Conservation (phyloP, 148 eudicot genomes). For the Euryodendron excelsum region DNA sequence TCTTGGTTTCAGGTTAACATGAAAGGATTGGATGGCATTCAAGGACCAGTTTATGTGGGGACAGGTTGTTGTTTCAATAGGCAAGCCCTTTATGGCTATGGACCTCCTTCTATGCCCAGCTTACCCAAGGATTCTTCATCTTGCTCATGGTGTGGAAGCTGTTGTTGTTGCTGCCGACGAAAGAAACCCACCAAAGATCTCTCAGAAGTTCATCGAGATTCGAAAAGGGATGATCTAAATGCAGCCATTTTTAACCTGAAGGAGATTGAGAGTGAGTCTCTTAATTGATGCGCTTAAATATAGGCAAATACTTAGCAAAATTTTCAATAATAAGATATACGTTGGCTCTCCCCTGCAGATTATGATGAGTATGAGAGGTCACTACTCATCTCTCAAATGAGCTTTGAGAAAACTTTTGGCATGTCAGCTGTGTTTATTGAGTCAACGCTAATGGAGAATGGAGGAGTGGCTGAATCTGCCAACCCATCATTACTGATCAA, state of each 20-base stretch:
- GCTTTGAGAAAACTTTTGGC: slow-evolving; percentile 99
- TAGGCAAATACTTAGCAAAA: background rate
- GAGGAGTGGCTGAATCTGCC: slow-evolving; percentile 85
- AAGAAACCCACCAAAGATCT: slow-evolving; percentile 70
- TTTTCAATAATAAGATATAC: background rate
- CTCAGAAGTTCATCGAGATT: slow-evolving; percentile 66
- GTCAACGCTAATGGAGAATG: slow-evolving; percentile 93
- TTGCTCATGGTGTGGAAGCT: slow-evolving; percentile 43
- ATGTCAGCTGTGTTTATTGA: slow-evolving; percentile 89
- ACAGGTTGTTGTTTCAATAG: slow-evolving; percentile 93
- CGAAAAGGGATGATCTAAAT: slow-evolving; percentile 84
- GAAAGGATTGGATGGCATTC: slow-evolving; percentile 98
- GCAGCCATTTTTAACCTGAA: slow-evolving; percentile 91
- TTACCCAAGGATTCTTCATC: slow-evolving; percentile 57
- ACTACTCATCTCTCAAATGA: slow-evolving; percentile 88
- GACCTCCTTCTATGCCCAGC: slow-evolving; percentile 68
- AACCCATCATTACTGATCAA: slow-evolving; percentile 79
- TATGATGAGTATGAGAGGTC: slow-evolving; percentile 97
- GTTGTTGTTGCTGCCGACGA: slow-evolving; percentile 65
- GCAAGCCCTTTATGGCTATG: slow-evolving; percentile 96
- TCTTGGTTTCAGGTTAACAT: slow-evolving; percentile 68
- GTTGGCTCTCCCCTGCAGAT: slow-evolving; percentile 33
- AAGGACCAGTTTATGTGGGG: slow-evolving; percentile 98
- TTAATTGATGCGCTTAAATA: too few species aligned
- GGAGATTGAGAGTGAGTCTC: slow-evolving; percentile 80